Base-by-base conservation (phyloP, 2,329 filamentous ascomycete species). In the Chaetothyriales sp. region DNA sequence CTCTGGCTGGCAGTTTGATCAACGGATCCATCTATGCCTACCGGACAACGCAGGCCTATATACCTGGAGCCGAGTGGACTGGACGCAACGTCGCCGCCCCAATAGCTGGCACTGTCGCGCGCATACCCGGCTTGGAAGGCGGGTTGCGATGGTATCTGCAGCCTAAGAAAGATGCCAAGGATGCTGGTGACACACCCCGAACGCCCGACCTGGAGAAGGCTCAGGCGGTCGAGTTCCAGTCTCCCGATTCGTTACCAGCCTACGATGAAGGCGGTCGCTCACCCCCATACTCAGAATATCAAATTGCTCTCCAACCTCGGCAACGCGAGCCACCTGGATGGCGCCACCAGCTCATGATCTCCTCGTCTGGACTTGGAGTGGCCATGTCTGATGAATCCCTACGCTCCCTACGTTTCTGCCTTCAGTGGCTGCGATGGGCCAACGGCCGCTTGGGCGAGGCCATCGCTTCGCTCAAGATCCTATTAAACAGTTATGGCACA, bases 331-430 rank as follows among this genome's bases (percentile, higher is more conserved):
- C 67, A 22, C 55, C 63, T 9, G 75, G 72, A 43, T 93, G 88
- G 87, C 86, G 85, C 54, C 86, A 84, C 9, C 81, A 88, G 12
- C 72, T 95, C 18, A 84, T 95, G 58, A 85, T 94, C 64, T 89
- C 86, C 4, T 95, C 90, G 0, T 94, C 88, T 0, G 90, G 88
- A 0, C 75, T 96, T 0, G 88, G 88, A 56, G 83, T 94, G 15
- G 88, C 92, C 1, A 87, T 98, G 76, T 93, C 84, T 61, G 84
- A 93, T 18, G 84, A 92, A 61, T 94, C 86, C 19, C 70, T 95
- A 7, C 79, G 81, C 48, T 92, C 84, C 54, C 71, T 98, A 43
- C 87, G 86, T 60, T 90, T 87, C 60, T 95, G 89, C 56, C 71
- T 96, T 1, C 76, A 77, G 20, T 85, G 88, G 75, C 72, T 96